Conservation (phyloP, 192 early-diverging fungal genomes). For the Globomyces pollinis-pini region DNA sequence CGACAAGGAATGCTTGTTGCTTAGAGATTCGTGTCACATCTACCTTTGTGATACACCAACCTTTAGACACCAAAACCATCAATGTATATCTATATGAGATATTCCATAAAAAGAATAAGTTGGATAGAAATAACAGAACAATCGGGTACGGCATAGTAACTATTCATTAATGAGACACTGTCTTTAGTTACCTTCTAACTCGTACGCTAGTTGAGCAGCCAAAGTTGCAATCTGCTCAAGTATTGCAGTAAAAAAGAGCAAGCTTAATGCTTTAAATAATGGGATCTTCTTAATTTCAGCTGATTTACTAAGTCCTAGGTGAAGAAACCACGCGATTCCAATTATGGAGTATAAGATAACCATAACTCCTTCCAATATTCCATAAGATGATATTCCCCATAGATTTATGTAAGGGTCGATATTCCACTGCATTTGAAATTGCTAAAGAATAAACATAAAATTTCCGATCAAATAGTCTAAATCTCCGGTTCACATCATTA, state of each 20-base stretch:
- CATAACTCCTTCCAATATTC: too few relatives aligned
- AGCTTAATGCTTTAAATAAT: too few relatives aligned
- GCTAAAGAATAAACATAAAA: too few relatives aligned
- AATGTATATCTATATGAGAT: not conserved
- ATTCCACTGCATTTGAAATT: too few relatives aligned
- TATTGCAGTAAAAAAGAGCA: not conserved
- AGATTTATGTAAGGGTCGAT: too few relatives aligned
- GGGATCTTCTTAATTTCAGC: too few relatives aligned
- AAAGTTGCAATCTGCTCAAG: not conserved
- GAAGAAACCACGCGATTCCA: too few relatives aligned
- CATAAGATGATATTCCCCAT: too few relatives aligned
- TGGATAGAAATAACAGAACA: not conserved
- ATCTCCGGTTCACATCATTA: too few relatives aligned
- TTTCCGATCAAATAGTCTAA: too few relatives aligned
- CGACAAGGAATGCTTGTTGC: not conserved
- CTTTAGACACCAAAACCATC: not conserved
- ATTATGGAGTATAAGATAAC: too few relatives aligned
- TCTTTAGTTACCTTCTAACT: not conserved
- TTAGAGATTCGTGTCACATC: not conserved
- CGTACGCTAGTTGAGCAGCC: not conserved
- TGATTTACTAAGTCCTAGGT: too few relatives aligned
- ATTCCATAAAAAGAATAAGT: conserved; percentile 1
- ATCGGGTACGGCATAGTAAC: not conserved
- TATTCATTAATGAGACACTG: not conserved
- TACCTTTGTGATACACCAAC: conserved; percentile 7